phyloP scores from a whole-genome alignment of 331 rosid species.

The Stylosanthes scabra region DNA sequence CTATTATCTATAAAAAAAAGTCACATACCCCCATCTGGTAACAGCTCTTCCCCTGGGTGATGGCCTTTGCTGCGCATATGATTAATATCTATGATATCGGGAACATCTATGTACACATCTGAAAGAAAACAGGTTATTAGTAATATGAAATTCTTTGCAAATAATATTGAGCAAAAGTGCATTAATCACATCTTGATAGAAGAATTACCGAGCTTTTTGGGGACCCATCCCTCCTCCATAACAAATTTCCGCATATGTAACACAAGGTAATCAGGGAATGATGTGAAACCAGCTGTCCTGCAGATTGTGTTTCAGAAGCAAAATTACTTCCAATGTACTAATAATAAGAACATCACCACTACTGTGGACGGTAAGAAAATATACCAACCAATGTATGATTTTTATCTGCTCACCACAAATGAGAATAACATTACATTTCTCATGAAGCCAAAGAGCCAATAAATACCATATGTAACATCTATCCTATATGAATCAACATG shows the following conservation, averaged over 20 bases:
- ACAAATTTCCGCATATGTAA: slow-evolving; percentile 96
- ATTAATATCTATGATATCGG: slow-evolving; percentile 92
- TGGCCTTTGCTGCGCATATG: slow-evolving; percentile 94
- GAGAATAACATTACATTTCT: slow-evolving; percentile 6
- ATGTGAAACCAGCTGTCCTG: slow-evolving; percentile 89
- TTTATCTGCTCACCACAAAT: slow-evolving; percentile 16
- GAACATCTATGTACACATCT: slow-evolving; percentile 97
- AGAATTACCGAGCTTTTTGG: slow-evolving; percentile 90
- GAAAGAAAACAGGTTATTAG: slow-evolving; percentile 37
- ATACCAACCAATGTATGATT: slow-evolving; percentile 1
- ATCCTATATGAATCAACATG: slow-evolving; percentile 7
- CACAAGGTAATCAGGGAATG: slow-evolving; percentile 96
- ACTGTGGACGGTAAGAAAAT: not conserved
- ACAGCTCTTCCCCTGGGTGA: slow-evolving; percentile 83
- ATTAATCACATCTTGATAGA: not conserved
- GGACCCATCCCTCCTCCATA: slow-evolving; percentile 97
- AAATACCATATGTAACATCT: not conserved
- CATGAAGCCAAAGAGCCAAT: slow-evolving; percentile 2
- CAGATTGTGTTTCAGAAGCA: slow-evolving; percentile 29
- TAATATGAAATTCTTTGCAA: not conserved
- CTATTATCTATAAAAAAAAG: slow-evolving; percentile 15
- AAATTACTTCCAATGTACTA: slow-evolving; percentile 10
- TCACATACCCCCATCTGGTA: slow-evolving; percentile 87
- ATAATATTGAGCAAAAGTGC: not conserved
- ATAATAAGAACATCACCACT: not conserved